These are phyloP conservation scores for Puccinia horiana DNA, from an alignment of 1,284 basidiomycete species.

Conservation along the genomic window DNA sequence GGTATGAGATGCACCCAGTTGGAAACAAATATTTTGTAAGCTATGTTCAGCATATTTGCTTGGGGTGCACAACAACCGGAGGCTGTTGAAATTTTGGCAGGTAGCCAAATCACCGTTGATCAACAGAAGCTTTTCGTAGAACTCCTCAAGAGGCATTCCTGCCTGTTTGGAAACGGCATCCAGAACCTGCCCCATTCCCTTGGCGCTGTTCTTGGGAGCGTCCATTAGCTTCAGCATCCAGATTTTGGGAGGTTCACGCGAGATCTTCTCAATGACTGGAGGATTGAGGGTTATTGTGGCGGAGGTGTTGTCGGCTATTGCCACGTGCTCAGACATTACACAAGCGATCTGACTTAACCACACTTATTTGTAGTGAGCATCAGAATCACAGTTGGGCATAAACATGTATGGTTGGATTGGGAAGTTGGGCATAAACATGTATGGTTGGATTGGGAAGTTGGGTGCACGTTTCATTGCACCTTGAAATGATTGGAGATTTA, in stretches of 20 bases:
- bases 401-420: neutral
- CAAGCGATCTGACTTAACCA: neutral
- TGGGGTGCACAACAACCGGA: neutral
- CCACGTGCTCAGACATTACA: neutral
- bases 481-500: neutral
- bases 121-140: neutral
- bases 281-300: neutral
- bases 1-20: conserved; percentile 17
- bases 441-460: too few species aligned
- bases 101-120: neutral
- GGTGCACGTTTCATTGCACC: neutral
- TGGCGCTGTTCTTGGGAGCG: neutral
- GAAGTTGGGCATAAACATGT: neutral
- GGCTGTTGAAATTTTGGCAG: neutral
- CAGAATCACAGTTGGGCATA: neutral
- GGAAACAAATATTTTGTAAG: neutral
- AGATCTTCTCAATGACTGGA: neutral
- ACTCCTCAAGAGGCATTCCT: neutral
- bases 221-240: conserved; percentile 23
- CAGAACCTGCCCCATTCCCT: conserved; percentile 6
- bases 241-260: neutral
- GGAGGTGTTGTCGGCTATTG: neutral
- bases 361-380: neutral
- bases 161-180: neutral
- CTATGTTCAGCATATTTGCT: neutral